Evolutionary conservation across 352 stramenopile species (phyloP).

Genomic region (Phytophthora lateralis): DNA sequence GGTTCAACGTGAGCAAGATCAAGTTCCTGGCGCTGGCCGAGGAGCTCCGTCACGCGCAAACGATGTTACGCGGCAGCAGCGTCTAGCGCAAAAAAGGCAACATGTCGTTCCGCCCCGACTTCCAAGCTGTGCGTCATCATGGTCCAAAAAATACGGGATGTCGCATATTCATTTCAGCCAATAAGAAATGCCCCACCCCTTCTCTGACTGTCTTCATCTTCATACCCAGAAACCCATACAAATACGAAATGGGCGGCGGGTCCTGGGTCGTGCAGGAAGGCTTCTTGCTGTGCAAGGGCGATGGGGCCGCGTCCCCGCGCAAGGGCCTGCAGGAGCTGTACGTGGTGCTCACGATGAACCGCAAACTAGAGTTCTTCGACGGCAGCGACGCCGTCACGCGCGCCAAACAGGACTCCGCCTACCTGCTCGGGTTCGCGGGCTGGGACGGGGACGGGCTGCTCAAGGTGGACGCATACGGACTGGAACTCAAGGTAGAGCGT

Average conservation of each 20-base stretch:
- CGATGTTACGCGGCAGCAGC: constrained; percentile 18
- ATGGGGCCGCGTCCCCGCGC: constrained; percentile 20
- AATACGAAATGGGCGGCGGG: constrained; percentile 44
- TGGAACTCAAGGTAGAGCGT: constrained; percentile 80
- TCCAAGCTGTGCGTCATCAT: constrained; percentile 16
- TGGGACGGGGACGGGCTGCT: constrained; percentile 79
- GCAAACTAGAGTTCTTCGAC: constrained; percentile 82
- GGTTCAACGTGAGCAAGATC: constrained; percentile 25
- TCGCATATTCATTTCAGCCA: constrained; percentile 13
- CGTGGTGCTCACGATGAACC: constrained; percentile 78
- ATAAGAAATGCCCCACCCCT: neutral
- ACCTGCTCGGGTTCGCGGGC: constrained; percentile 70
- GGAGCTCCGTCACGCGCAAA: constrained; percentile 40
- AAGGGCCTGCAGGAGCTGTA: constrained; percentile 58
- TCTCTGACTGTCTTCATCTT: constrained; percentile 27
- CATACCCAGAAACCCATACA: constrained; percentile 27
- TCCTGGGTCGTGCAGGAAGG: constrained; percentile 69
- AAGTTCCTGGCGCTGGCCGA: constrained; percentile 46
- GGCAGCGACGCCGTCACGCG: constrained; percentile 34
- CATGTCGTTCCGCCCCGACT: constrained; percentile 13
- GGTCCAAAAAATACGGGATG: constrained; percentile 22
- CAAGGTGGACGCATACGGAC: constrained; percentile 76
- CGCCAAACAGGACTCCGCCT: constrained; percentile 46
- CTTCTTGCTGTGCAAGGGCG: constrained; percentile 51
- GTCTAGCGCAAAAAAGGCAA: constrained; percentile 9